These are phyloP conservation scores for Candida peoriensis DNA, from an alignment of 805 yeast genomes.

Conservation along the genomic window DNA sequence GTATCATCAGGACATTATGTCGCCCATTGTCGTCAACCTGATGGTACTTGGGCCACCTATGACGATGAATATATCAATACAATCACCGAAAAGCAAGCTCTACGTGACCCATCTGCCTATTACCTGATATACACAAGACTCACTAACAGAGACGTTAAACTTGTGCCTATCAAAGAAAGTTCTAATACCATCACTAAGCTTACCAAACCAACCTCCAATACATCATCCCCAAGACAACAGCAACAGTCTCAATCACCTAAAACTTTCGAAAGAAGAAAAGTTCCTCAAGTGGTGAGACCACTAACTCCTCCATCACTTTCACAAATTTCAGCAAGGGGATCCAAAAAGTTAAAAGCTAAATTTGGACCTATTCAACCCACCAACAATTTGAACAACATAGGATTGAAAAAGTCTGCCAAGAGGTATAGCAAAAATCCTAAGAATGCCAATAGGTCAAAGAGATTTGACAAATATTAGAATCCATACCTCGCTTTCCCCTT, in stretches of 20 bases:
- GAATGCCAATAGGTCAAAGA: constrained; percentile 10
- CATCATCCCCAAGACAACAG: constrained; percentile 4
- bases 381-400: constrained; percentile 19
- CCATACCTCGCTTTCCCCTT: too few species aligned
- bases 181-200: neutral
- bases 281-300: too few species aligned
- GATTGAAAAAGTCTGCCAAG: constrained; percentile 11
- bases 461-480: constrained; percentile 19
- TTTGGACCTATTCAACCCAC: constrained; percentile 18
- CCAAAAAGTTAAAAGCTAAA: too few species aligned
- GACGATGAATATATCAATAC: constrained; percentile 87
- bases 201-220: neutral
- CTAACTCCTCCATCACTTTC: neutral
- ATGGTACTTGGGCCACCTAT: constrained; percentile 87
- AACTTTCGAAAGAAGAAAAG: neutral
- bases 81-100: constrained; percentile 66
- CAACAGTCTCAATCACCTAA: constrained; percentile 4
- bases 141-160: constrained; percentile 45
- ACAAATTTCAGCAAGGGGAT: constrained; percentile 8
- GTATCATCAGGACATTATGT: constrained; percentile 91
- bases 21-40: constrained; percentile 88
- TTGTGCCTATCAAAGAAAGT: constrained; percentile 3
- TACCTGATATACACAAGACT: constrained; percentile 79
- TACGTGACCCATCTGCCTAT: constrained; percentile 85
- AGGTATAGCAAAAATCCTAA: constrained; percentile 18